Percentiles rank a stretch among this genome's conserved stretches.
These are phyloP conservation scores for Scenedesmus sp. DNA, from an alignment of 163 green algal genomes.

Conservation along the genomic window DNA sequence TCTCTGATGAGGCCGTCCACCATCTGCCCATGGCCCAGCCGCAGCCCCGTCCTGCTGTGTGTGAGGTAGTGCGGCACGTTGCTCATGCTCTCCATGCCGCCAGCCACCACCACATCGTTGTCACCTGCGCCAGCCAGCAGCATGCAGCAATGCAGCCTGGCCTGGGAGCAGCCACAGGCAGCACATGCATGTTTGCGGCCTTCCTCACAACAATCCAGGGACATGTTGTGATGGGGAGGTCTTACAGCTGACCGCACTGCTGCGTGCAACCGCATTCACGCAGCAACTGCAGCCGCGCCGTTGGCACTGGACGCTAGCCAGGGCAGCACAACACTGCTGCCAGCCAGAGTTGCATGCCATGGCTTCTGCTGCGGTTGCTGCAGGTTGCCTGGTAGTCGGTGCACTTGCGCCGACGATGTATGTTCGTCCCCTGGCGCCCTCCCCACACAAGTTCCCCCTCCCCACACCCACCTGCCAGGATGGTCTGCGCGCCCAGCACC, in stretches of 20 bases:
- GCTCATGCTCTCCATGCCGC: slow-evolving; percentile 95
- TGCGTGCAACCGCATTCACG: too few relatives aligned
- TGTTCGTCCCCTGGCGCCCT: background rate
- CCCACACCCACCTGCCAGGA: slow-evolving; percentile 67
- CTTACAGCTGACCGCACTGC: too few relatives aligned
- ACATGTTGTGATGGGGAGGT: background rate
- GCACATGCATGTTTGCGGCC: background rate
- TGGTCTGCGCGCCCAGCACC: slow-evolving; percentile 83
- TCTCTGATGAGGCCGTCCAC: slow-evolving; percentile 89
- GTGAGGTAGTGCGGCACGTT: slow-evolving; percentile 90
- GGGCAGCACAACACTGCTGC: too few relatives aligned
- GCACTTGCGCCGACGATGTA: background rate
- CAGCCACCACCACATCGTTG: slow-evolving; percentile 85
- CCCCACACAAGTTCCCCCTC: background rate
- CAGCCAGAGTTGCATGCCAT: too few relatives aligned
- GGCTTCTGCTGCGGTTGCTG: too few relatives aligned
- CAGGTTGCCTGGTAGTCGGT: background rate
- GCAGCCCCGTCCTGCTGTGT: slow-evolving; percentile 53
- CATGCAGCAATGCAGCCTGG: background rate
- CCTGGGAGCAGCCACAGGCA: background rate
- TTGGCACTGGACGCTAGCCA: too few relatives aligned
- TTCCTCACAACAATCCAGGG: background rate
- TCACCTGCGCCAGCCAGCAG: slow-evolving; percentile 53
- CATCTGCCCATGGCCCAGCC: slow-evolving; percentile 80
- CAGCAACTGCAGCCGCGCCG: too few relatives aligned